Evolutionary conservation across 2,329 filamentous ascomycete genomes (phyloP), one percentile per base, ranked within the genome.

Genomic region (Alternaria angustiovoidea): DNA sequence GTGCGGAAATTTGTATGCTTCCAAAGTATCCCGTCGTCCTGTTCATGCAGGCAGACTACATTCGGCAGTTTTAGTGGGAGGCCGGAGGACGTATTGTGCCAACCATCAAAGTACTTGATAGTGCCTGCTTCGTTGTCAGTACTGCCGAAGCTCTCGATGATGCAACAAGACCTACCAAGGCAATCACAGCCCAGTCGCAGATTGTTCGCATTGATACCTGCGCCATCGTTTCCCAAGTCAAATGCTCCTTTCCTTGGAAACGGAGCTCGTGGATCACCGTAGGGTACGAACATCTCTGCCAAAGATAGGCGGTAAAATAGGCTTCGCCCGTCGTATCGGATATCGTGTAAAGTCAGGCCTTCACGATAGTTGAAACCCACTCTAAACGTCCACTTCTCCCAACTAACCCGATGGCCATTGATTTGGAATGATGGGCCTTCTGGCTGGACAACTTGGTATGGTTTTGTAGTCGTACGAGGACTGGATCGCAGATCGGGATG

Each of bases 21-120:
- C 69, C 69, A 74, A 24, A 66, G 54, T 16, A 73, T 74, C 1
- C 71, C 68, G 16, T 70, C 65, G 30, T 75, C 72, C 81, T 96
- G 93, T 78, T 97, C 93, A 79, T 81, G 81, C 52, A 75, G 76
- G 68, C 81, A 83, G 16, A 83, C 66, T 0, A 78, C 79, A 47
- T 82, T 82, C 1, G 18, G 38, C 18, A 41, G 38, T 18, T 22
- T 41, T 0, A 41, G 38, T 6, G 38, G 18, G 7, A 41, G 38
- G 38, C 38, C 38, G 38, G 38, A 41, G 11, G 38, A 41, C 9
- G 38, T 41, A 14, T 41, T 41, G 11, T 41, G 38, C 38, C 38
- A 41, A 18, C 38, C 18, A 5, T 41, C 38, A 41, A 41, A 41
- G 38, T 41, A 41, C 0, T 80, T 79, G 67, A 82, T 82, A 24